phyloP scores from a whole-genome alignment of 306 rosid genomes.

The Rubus idaeus region DNA sequence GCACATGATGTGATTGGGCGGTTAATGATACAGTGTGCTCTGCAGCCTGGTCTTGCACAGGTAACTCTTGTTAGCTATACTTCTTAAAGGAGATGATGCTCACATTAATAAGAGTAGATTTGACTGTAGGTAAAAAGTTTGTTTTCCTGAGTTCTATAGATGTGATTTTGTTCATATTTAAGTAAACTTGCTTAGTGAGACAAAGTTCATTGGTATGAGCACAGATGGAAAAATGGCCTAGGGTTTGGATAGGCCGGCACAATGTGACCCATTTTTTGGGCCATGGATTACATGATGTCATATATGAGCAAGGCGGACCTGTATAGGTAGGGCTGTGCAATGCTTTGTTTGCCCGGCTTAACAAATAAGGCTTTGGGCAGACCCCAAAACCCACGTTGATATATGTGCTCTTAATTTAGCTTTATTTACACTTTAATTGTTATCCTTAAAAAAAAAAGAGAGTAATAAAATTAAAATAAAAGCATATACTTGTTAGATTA shows the following conservation, averaged over 20 bases:
- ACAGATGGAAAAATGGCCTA: background rate
- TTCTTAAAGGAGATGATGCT: background rate
- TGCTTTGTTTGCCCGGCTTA: background rate
- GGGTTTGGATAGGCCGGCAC: background rate
- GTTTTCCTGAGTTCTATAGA: background rate
- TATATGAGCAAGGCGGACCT: background rate
- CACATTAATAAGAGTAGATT: background rate
- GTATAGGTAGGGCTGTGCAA: background rate
- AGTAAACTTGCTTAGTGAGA: background rate
- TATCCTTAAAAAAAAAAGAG: background rate
- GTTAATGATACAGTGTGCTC: constrained; percentile 96
- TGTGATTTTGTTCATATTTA: background rate
- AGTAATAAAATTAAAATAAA: background rate
- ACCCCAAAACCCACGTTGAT: background rate
- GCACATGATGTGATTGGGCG: constrained; percentile 99
- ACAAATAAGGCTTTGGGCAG: background rate
- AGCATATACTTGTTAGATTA: background rate
- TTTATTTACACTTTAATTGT: background rate
- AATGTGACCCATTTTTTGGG: background rate
- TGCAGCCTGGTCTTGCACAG: constrained; percentile 99
- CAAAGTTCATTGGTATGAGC: background rate
- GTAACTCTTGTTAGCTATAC: constrained; percentile 35
- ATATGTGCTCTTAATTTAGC: background rate
- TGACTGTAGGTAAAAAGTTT: background rate
- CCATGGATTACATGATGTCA: background rate